Base-by-base conservation (phyloP, 805 yeast genomes). In the Sugiyamaella americana region DNA sequence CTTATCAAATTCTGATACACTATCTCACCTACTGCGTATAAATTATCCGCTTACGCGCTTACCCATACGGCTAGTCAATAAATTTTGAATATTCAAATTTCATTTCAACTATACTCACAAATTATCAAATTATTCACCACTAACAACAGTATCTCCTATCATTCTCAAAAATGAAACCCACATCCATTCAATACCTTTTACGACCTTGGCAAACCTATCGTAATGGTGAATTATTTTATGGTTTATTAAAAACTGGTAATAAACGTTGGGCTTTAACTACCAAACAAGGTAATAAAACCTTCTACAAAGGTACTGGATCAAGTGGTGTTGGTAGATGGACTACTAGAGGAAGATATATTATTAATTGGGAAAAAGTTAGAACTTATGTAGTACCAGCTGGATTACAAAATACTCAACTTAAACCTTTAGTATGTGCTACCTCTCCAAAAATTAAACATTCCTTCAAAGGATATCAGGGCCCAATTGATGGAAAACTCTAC, bases 291-390 rank as follows among this genome's bases (percentile, higher is more conserved):
- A 91, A 93, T 68, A 88, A 89, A 71, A 82, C 85, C 58, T 85
- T 74, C 69, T 93, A 93, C 70, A 93, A 93, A 66, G 99, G 99
- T 72, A 93, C 98, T 19, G 78, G 97, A 49, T 86, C 98, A 3
- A 77, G 95, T 2, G 97, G 97, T 65, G 79, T 87, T 52, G 99
- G 99, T 63, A 73, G 72, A 44, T 79, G 82, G 61, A 84, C 93
- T 45, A 71, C 73, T 30, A 74, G 72, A 51, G 97, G 95, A 45
- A 75, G 77, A 19, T 93, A 87, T 65, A 70, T 77, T 4, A 76
- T 93, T 51, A 76, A 86, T 68, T 91, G 95, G 87, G 66, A 68
- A 39, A 87, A 82, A 61, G 98, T 91, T 24, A 76, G 96, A 58
- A 87, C 98, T 0, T 93, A 82, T 66, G 95, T 86, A 2, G 87